Evolutionary conservation across 345 rosid species (phyloP).

Genomic region (Iberis pinnata): DNA sequence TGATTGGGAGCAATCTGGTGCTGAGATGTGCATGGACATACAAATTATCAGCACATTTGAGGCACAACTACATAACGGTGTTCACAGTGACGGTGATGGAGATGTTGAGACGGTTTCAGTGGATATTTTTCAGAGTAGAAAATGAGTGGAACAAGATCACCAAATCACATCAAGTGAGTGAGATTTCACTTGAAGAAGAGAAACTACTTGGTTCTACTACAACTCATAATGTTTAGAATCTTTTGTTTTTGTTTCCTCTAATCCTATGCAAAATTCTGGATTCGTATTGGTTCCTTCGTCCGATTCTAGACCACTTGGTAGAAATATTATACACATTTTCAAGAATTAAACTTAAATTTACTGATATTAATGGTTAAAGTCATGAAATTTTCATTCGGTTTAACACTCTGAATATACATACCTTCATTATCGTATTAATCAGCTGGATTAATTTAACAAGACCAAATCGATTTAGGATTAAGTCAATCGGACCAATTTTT

Average conservation of each 20-base stretch:
- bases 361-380: background rate
- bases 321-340: slow-evolving; percentile 10
- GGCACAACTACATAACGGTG: slow-evolving; percentile 76
- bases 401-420: too few relatives aligned
- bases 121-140: slow-evolving; percentile 96
- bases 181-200: slow-evolving; percentile 58
- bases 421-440: too few relatives aligned
- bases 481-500: too few relatives aligned
- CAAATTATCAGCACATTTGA: slow-evolving; percentile 91
- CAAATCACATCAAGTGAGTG: slow-evolving; percentile 54
- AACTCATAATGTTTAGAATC: slow-evolving; percentile 50
- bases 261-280: slow-evolving; percentile 1
- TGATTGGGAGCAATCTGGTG: slow-evolving; percentile 81
- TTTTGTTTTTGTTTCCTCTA: slow-evolving; percentile 12
- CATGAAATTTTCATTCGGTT: background rate
- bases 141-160: slow-evolving; percentile 92
- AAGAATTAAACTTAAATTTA: slow-evolving; percentile 5
- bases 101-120: slow-evolving; percentile 80
- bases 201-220: slow-evolving; percentile 50
- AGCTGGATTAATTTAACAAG: too few relatives aligned
- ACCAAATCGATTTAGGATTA: too few relatives aligned
- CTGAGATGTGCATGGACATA: slow-evolving; percentile 93
- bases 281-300: background rate
- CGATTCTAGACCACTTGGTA: background rate
- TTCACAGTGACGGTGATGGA: slow-evolving; percentile 62